phyloP scores from a whole-genome alignment of 495 filamentous ascomycete species.

The Choiromyces venosus region DNA sequence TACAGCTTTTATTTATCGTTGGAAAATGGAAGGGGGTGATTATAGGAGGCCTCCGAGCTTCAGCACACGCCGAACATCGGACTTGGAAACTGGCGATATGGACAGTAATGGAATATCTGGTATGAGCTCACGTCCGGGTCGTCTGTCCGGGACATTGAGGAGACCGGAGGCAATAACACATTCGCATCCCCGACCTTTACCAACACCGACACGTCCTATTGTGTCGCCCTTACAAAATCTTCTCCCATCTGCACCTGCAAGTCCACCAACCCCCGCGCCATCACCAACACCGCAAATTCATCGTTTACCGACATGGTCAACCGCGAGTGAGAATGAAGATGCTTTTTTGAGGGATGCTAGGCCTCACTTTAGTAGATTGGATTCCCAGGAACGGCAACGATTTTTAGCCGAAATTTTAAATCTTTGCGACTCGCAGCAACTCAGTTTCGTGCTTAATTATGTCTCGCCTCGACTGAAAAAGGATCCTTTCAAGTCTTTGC shows the following conservation, averaged over 20 bases:
- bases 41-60: constrained; percentile 28
- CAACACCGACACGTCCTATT: constrained; percentile 39
- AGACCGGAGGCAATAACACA: constrained; percentile 35
- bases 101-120: constrained; percentile 24
- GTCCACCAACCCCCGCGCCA: constrained; percentile 41
- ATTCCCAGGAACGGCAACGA: constrained; percentile 50
- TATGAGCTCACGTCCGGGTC: constrained; percentile 27
- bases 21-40: constrained; percentile 36
- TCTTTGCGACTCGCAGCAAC: constrained; percentile 84
- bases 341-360: constrained; percentile 41
- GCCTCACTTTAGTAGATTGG: constrained; percentile 41
- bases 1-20: neutral
- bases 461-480: constrained; percentile 89
- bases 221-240: constrained; percentile 42
- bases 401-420: constrained; percentile 80
- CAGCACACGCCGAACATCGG: constrained; percentile 29
- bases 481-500: constrained; percentile 83
- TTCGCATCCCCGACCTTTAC: constrained; percentile 40
- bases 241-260: constrained; percentile 41
- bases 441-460: constrained; percentile 91
- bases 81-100: constrained; percentile 32
- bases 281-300: constrained; percentile 42
- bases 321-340: constrained; percentile 41
- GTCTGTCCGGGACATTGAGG: constrained; percentile 25
- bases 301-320: constrained; percentile 42